Percentiles rank a stretch among this genome's conserved stretches.
phyloP scores from a whole-genome alignment of 805 yeast species.

The Saturnispora diversa region DNA sequence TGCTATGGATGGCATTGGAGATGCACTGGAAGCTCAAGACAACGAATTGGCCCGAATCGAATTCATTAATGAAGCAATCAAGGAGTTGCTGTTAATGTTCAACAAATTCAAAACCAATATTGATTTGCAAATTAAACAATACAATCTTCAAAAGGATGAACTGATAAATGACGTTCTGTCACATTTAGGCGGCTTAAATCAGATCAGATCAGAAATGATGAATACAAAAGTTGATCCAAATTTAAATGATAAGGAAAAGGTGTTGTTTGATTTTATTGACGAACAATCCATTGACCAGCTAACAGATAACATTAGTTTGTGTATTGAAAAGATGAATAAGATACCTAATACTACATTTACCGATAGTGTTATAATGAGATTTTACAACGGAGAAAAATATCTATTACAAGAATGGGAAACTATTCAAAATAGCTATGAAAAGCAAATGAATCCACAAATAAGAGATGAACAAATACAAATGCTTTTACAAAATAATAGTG shows the following conservation, averaged over 20 bases:
- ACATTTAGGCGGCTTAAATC: conserved; percentile 30
- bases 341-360: conserved; percentile 22
- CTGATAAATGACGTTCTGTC: conserved; percentile 19
- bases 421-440: conserved; percentile 17
- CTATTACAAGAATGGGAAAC: conserved; percentile 19
- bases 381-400: conserved; percentile 23
- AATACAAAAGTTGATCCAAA: conserved; percentile 31
- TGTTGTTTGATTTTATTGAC: conserved; percentile 43
- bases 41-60: conserved; percentile 35
- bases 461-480: conserved; percentile 20
- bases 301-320: conserved; percentile 26
- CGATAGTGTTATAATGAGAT: conserved; percentile 23
- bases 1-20: conserved; percentile 30
- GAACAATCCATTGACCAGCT: conserved; percentile 31
- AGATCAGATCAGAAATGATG: conserved; percentile 30
- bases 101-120: conserved; percentile 27
- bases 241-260: conserved; percentile 15
- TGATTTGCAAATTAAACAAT: conserved; percentile 23
- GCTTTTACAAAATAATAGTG: conserved; percentile 34
- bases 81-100: conserved; percentile 40
- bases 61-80: conserved; percentile 38
- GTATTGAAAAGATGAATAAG: conserved; percentile 26
- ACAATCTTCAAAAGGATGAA: conserved; percentile 21
- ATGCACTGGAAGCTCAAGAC: conserved; percentile 34
- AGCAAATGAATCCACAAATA: conserved; percentile 12